These are phyloP conservation scores for Phaffia tasmanica DNA, from an alignment of 768 basidiomycete species.

Conservation along the genomic window DNA sequence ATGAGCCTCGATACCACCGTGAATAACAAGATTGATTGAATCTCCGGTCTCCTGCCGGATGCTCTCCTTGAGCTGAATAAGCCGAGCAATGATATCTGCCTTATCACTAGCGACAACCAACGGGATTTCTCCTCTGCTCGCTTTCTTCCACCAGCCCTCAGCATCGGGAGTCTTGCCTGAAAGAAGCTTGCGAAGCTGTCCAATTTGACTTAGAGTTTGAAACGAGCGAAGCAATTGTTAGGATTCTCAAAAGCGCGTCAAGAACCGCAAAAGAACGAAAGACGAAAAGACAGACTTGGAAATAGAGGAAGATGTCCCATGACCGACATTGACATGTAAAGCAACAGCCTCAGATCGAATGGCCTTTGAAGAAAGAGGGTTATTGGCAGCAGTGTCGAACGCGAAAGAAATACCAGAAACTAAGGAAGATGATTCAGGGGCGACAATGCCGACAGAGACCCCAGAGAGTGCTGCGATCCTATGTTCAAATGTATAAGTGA, in stretches of 20 bases:
- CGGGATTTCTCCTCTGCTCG: constrained; percentile 44
- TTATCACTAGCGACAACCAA: constrained; percentile 54
- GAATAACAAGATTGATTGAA: constrained; percentile 34
- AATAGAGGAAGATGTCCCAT: constrained; percentile 46
- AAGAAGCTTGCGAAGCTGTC: constrained; percentile 14
- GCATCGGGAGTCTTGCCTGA: constrained; percentile 13
- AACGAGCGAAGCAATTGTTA: too few relatives aligned
- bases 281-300: constrained; percentile 46
- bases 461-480: constrained; percentile 66
- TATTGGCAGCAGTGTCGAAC: constrained; percentile 51
- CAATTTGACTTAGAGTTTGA: not conserved
- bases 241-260: too few relatives aligned
- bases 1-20: constrained; percentile 17
- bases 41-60: constrained; percentile 44
- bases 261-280: too few relatives aligned
- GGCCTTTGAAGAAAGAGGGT: constrained; percentile 53
- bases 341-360: constrained; percentile 53
- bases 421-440: constrained; percentile 47
- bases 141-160: constrained; percentile 19
- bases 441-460: constrained; percentile 57
- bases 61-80: constrained; percentile 56
- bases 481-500: constrained; percentile 5
- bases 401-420: constrained; percentile 54
- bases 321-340: constrained; percentile 54
- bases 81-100: constrained; percentile 58